phyloP scores from a whole-genome alignment of 352 stramenopile species.

The Pythium sp. region DNA sequence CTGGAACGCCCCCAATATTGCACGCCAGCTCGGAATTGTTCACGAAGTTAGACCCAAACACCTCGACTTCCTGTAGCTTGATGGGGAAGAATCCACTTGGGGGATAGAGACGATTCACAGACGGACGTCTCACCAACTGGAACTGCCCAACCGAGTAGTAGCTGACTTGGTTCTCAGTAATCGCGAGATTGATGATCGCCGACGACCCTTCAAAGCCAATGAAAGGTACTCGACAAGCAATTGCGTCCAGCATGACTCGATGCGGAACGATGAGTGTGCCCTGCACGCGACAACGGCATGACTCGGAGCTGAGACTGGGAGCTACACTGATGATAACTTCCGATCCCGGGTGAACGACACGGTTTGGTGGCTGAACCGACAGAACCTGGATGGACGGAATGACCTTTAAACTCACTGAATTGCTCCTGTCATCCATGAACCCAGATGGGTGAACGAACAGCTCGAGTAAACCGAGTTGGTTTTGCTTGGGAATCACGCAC shows the following conservation, averaged over 20 bases:
- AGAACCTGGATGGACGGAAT: neutral
- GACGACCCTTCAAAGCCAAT: neutral
- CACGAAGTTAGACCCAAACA: conserved; percentile 10
- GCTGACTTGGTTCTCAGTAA: conserved; percentile 3
- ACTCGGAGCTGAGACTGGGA: neutral
- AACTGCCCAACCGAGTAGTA: conserved; percentile 2
- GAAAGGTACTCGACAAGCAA: conserved; percentile 7
- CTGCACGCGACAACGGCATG: neutral
- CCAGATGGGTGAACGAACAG: conserved; percentile 18
- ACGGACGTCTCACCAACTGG: conserved; percentile 7
- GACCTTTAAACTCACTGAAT: conserved; percentile 7
- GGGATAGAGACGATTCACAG: conserved; percentile 3
- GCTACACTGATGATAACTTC: conserved; percentile 6
- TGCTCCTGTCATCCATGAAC: conserved; percentile 9
- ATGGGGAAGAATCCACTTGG: conserved; percentile 4
- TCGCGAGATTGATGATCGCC: neutral
- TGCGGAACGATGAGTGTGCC: neutral
- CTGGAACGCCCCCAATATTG: neutral
- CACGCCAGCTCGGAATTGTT: conserved; percentile 6
- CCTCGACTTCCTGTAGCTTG: conserved; percentile 8
- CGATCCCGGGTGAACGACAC: conserved; percentile 3
- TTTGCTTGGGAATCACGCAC: conserved; percentile 15
- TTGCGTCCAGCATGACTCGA: neutral
- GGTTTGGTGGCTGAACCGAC: neutral
- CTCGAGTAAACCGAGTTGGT: conserved; percentile 9